Evolutionary conservation across 208 protist species (phyloP), one percentile per base, ranked within the genome.

Genomic region (Acanthamoeba divionensis): DNA sequence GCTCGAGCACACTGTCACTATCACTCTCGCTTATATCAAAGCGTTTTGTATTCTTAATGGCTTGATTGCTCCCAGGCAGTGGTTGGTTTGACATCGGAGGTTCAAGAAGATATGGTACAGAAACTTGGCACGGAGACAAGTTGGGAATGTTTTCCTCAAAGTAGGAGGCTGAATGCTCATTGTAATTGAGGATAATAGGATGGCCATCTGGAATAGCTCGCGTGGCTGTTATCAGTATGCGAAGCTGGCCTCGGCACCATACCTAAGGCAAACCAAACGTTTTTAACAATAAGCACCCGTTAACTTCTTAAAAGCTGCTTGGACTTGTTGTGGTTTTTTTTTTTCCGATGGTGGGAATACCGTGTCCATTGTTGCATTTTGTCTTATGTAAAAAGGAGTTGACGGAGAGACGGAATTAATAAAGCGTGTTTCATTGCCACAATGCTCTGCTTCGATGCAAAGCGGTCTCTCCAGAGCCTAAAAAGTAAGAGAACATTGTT

Each of bases 91-190:
- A n/a, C n/a, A n/a, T n/a, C n/a, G n/a, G n/a, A n/a, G n/a, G n/a
- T n/a, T n/a, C n/a, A n/a, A n/a, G n/a, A n/a, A n/a, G n/a, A n/a
- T n/a, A n/a, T 41, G 75, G 75, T 15, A 85, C 44, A 33, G n/a
- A 21, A 41, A 85, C 48, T 12, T 21, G 44, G 52, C 60, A 85
- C 7, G 33, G 45, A 44, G 75, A 54, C n/a, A 85, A 29, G 26
- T 50, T 44, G 52, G 75, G 75, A 48, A 85, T 9, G 75, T 63
- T 85, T 54, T 85, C 75, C 75, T 85, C 75, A 21, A 85, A 85
- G 33, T 66, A 85, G 75, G 75, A 63, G 36, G 48, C 45, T 18
- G 52, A 66, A 54, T 50, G 48, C 33, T 85, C 75, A 36, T 85
- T 63, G 52, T 85, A 85, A 54, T 85, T 65, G 75, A 63, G 36